These are phyloP conservation scores for Glycine latifolia DNA, from an alignment of 306 rosid species.

Conservation along the genomic window DNA sequence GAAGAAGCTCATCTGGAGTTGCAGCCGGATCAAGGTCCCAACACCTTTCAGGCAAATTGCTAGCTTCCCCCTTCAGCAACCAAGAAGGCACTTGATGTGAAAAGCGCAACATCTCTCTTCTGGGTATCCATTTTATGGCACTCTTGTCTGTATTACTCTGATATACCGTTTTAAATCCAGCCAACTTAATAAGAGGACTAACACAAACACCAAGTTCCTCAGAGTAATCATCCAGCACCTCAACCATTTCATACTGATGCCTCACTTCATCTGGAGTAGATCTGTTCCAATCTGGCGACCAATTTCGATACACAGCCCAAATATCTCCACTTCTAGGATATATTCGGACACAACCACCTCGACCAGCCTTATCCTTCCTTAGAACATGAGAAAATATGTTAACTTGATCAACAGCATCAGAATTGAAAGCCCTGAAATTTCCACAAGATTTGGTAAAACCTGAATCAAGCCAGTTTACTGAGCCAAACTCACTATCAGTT, in stretches of 20 bases:
- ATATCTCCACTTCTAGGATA: constrained; percentile 87
- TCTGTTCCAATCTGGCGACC: constrained; percentile 89
- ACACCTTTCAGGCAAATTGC: constrained; percentile 72
- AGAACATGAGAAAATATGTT: constrained; percentile 92
- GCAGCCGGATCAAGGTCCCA: constrained; percentile 99
- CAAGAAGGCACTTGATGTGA: constrained; percentile 98
- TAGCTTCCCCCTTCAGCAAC: constrained; percentile 65
- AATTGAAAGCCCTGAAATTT: constrained; percentile 82
- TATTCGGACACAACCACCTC: constrained; percentile 90
- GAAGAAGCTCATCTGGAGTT: constrained; percentile 96
- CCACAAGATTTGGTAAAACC: constrained; percentile 99
- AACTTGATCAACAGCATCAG: constrained; percentile 86
- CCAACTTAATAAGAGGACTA: constrained; percentile 79
- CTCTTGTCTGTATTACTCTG: constrained; percentile 66
- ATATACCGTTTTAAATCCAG: constrained; percentile 92
- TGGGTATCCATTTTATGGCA: constrained; percentile 82
- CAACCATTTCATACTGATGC: constrained; percentile 97
- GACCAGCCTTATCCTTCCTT: constrained; percentile 76
- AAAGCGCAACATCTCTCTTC: constrained; percentile 89
- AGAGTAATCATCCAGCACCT: constrained; percentile 87
- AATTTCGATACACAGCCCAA: constrained; percentile 93
- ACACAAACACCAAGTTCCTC: constrained; percentile 92
- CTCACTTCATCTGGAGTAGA: constrained; percentile 87
- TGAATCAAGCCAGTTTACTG: constrained; percentile 82
- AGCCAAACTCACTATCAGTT: constrained; percentile 89